Evolutionary conservation across 2,329 filamentous ascomycete species (phyloP).

Genomic region (Sporothrix sp.): DNA sequence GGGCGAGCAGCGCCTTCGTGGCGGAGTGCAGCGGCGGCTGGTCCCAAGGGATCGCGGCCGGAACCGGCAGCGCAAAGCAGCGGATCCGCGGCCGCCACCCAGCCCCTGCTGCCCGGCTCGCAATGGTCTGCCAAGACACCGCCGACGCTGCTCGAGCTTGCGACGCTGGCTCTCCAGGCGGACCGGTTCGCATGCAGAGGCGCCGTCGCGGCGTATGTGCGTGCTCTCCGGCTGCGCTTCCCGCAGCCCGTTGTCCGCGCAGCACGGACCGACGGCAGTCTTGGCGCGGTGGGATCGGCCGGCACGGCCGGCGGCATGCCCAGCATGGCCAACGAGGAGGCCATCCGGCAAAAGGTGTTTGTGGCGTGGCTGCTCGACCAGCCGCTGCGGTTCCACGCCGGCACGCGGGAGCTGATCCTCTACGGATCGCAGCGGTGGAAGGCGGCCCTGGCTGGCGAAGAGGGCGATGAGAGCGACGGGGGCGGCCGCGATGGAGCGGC

Average conservation of each 20-base stretch:
- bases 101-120: constrained; percentile 2
- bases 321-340: constrained; percentile 41
- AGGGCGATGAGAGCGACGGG: constrained; percentile 21
- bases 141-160: constrained; percentile 50
- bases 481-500: too few species aligned
- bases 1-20: not conserved
- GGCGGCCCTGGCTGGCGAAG: constrained; percentile 20
- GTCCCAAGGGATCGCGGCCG: not conserved
- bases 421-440: constrained; percentile 54
- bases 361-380: constrained; percentile 57
- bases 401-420: constrained; percentile 56
- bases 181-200: constrained; percentile 61
- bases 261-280: constrained; percentile 13
- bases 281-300: constrained; percentile 13
- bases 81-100: not conserved
- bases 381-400: constrained; percentile 47
- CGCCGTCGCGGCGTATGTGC: constrained; percentile 44
- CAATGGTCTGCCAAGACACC: constrained; percentile 26
- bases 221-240: constrained; percentile 45
- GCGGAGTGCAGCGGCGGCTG: not conserved
- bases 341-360: constrained; percentile 58
- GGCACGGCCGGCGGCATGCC: constrained; percentile 22
- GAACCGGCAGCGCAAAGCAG: not conserved
- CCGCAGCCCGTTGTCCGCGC: constrained; percentile 10
- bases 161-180: constrained; percentile 59